phyloP scores from a whole-genome alignment of 2,329 filamentous ascomycete genomes.

The Thielaviopsis musarum region DNA sequence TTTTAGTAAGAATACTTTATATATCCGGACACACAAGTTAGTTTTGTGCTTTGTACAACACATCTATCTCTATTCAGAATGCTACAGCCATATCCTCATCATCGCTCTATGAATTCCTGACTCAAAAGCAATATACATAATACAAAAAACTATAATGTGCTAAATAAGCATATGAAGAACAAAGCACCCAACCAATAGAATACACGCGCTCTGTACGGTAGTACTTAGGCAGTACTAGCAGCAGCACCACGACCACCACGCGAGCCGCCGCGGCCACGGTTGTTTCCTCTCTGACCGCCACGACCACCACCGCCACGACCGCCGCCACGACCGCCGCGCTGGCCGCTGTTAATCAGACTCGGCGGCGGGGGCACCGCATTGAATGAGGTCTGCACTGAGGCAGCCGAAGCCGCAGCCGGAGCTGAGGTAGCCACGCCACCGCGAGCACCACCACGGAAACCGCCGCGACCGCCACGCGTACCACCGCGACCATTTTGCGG shows the following conservation, averaged over 20 bases:
- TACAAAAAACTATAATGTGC: too few relatives aligned
- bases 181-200: neutral
- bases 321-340: conserved; percentile 23
- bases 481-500: conserved; percentile 12
- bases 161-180: neutral
- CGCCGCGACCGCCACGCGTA: conserved; percentile 14
- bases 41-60: neutral
- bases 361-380: conserved; percentile 44
- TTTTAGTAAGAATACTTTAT: too few relatives aligned
- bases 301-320: conserved; percentile 22
- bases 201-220: neutral
- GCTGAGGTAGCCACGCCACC: conserved; percentile 4
- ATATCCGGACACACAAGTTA: too few relatives aligned
- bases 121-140: too few relatives aligned
- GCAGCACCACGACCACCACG: neutral
- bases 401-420: conserved; percentile 7
- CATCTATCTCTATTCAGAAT: neutral
- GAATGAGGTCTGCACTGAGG: conserved; percentile 22
- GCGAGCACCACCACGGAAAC: conserved; percentile 17
- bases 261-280: conserved; percentile 19
- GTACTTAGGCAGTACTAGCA: neutral
- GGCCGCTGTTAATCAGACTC: conserved; percentile 28
- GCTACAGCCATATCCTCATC: too few relatives aligned
- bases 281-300: conserved; percentile 15
- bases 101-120: too few relatives aligned